A percentile compares a stretch with the other conserved stretches of the same genome.
These are phyloP conservation scores for Colletotrichum acutatum DNA, from an alignment of 2,329 filamentous ascomycete genomes.

Conservation along the genomic window DNA sequence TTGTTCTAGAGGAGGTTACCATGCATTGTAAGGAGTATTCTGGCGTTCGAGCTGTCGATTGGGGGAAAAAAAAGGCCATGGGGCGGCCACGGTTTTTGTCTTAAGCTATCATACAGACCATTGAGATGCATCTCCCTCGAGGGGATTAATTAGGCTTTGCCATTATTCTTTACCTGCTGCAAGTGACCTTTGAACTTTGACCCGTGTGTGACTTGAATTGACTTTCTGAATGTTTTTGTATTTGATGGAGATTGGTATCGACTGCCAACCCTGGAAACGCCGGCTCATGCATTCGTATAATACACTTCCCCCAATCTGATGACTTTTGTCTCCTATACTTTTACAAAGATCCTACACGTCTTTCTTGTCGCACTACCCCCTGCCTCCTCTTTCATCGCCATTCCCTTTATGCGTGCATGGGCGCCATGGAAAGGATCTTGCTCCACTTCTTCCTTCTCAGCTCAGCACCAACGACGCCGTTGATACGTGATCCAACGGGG, in stretches of 20 bases:
- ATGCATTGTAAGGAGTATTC: conserved; percentile 30
- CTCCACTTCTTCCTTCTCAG: conserved; percentile 95
- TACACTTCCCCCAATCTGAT: conserved; percentile 14
- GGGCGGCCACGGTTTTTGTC: background rate
- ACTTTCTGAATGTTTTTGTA: conserved; percentile 8
- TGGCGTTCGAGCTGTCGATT: conserved; percentile 13
- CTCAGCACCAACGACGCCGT: conserved; percentile 90
- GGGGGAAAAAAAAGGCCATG: conserved; percentile 8
- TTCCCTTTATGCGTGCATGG: conserved; percentile 65
- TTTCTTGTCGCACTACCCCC: background rate
- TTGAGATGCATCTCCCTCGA: background rate
- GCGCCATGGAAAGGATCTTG: conserved; percentile 96
- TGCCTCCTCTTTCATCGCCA: background rate
- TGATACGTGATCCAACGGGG: conserved; percentile 91
- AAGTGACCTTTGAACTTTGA: background rate
- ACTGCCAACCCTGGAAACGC: conserved; percentile 31
- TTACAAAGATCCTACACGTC: conserved; percentile 24
- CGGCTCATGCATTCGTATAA: conserved; percentile 34
- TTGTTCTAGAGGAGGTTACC: background rate
- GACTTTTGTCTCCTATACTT: conserved; percentile 16
- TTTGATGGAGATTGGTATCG: conserved; percentile 35
- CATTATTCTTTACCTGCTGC: too few species aligned
- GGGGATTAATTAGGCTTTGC: background rate
- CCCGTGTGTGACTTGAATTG: background rate
- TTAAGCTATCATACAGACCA: background rate